Base-by-base conservation (phyloP, 1,284 basidiomycete genomes). In the Pisolithus thermaeus region DNA sequence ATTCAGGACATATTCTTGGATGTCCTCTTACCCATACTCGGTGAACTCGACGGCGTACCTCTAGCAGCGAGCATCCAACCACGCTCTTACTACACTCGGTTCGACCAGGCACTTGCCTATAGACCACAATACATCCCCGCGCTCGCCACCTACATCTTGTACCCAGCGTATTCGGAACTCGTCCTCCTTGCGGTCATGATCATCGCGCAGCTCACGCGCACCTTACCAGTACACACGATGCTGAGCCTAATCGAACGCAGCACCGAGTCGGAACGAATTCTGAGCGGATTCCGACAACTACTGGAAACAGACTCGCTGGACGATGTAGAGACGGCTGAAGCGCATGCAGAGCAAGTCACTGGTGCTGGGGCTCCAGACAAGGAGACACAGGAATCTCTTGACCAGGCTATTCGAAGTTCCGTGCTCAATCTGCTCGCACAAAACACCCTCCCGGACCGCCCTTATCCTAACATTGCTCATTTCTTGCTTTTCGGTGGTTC, bases 1-100 rank as follows among this genome's bases (percentile, higher is more conserved):
- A 77, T 94, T 30, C 94, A 98, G 66, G 84, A 90, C 49, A 79
- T 92, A 48, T 98, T 96, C 73, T 75, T 94, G 43, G 92, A 97
- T 54, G 83, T 95, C 16, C 80, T 97, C 43, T 73, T 97, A 11
- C 91, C 94, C 3, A 71, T 89, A 4, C 77, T 96, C 5, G 71
- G 80, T 7, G 85, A 92, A 47, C 71, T 84, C 47, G 79, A 81
- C 53, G 78, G 76, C 52, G 64, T 79, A 0, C 67, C 79, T 0
- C 68, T 83, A 32, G 69, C 81, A 23, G 80, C 79, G 27, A 72
- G 71, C 2, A 67, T 80, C 11, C 78, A 80, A 54, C 73, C 83
- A 0, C 77, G 79, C n/a, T 88, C 85, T 4, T 84, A 78, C 61
- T 87, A 84, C 69, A 80, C 80, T 42, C 77, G 78, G 30, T 78